Base-by-base conservation (phyloP, 2,329 filamentous ascomycete species). In the Aureobasidium leucospermi region DNA sequence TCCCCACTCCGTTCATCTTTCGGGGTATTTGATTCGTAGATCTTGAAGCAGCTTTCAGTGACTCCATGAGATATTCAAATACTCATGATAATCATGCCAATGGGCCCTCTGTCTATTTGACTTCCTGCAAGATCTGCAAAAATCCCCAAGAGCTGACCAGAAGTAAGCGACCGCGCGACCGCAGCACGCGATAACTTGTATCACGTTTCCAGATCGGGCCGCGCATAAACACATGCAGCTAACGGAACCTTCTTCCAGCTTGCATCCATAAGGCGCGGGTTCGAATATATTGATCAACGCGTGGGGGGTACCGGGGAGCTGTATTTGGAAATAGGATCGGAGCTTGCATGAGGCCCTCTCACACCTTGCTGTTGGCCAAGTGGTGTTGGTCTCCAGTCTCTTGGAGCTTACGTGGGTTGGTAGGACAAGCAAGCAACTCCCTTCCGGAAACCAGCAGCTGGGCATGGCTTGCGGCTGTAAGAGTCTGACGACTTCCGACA, bases 221-320 rank as follows among this genome's bases (percentile, higher is more conserved):
- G 31, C 29, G 41, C 52, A 56, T 45, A 9, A 38, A 36, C 11
- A 10, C 32, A 43, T 56, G 51, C 51, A 55, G 51, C 51, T 55
- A 55, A 34, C 51, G 51, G 39, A 55, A 55, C 51, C 38, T 43
- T 42, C 51, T 2, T 34, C 29, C n/a, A 34, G 28, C 29, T 42
- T 29, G 19, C 51, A 55, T 55, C 28, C 38, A 43, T 23, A 55
- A 15, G 39, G 38, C 51, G 16, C 19, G n/a, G 9, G 3, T n/a
- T 43, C 29, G 38, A 43, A 43, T 15, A 34, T 23, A 34, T 55
- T 34, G 51, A 43, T 19, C 51, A 55, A 42, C 15, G 10, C 16
- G 16, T 42, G 11, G n/a, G n/a, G 39, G 15, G 32, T 8, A 23
- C 11, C 38, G 51, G 39, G 39, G 29, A 55, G 38, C 51, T 43